Conservation (phyloP, 1,284 basidiomycete genomes). For the Coniferiporia weirii region DNA sequence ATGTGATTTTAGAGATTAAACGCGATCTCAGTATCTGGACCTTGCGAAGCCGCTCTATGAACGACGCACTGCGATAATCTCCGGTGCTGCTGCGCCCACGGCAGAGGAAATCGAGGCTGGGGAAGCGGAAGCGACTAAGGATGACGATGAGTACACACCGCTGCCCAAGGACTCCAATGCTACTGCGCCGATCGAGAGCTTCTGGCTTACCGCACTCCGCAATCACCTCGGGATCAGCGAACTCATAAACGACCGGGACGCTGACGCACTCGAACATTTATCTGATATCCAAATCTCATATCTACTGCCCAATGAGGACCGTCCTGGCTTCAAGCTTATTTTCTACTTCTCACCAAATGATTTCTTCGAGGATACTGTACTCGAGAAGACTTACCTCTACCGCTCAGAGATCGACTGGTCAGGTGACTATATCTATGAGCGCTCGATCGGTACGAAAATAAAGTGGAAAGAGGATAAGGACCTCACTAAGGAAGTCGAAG, state of each 20-base stretch:
- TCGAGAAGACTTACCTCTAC: slow-evolving; percentile 96
- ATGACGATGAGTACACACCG: slow-evolving; percentile 57
- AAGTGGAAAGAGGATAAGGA: slow-evolving; percentile 99
- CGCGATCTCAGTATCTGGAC: slow-evolving; percentile 64
- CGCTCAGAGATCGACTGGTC: slow-evolving; percentile 90
- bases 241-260: slow-evolving; percentile 92
- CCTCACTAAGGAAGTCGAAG: slow-evolving; percentile 94
- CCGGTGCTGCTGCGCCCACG: slow-evolving; percentile 73
- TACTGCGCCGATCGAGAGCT: slow-evolving; percentile 79
- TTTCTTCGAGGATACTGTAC: slow-evolving; percentile 78
- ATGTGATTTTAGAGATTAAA: background rate
- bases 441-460: slow-evolving; percentile 85
- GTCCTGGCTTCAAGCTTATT: slow-evolving; percentile 85
- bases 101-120: slow-evolving; percentile 82
- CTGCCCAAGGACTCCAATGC: slow-evolving; percentile 43
- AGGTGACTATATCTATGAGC: slow-evolving; percentile 95
- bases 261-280: slow-evolving; percentile 66
- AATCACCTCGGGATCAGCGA: slow-evolving; percentile 87
- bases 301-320: slow-evolving; percentile 45
- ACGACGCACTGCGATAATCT: slow-evolving; percentile 81
- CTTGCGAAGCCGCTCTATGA: slow-evolving; percentile 86
- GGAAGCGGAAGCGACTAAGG: slow-evolving; percentile 61
- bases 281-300: slow-evolving; percentile 66
- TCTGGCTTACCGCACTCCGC: slow-evolving; percentile 95
- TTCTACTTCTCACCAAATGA: slow-evolving; percentile 85